A percentile compares a stretch with the other conserved stretches of the same genome.
These are phyloP conservation scores for Candida dendrica DNA, from an alignment of 805 yeast genomes.

Conservation along the genomic window DNA sequence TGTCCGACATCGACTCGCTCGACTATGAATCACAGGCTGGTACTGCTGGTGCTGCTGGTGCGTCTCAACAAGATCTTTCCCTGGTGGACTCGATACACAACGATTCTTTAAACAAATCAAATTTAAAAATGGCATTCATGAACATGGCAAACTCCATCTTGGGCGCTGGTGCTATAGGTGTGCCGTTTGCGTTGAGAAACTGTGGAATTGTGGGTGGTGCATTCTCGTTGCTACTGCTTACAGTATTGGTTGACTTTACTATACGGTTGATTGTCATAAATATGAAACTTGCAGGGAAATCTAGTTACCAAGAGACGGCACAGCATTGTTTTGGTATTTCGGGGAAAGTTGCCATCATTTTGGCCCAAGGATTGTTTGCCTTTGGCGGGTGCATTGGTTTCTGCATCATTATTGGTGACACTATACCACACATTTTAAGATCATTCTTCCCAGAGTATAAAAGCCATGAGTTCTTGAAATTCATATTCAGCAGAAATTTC, in stretches of 20 bases:
- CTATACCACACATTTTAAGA: constrained; percentile 82
- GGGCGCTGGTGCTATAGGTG: constrained; percentile 95
- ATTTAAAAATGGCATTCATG: constrained; percentile 85
- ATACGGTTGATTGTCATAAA: constrained; percentile 71
- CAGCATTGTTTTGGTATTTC: constrained; percentile 65
- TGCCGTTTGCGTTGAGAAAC: constrained; percentile 80
- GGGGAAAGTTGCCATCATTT: constrained; percentile 61
- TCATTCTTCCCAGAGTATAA: constrained; percentile 47
- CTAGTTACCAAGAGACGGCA: constrained; percentile 82
- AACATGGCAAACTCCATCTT: constrained; percentile 93
- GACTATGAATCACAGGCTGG: not conserved
- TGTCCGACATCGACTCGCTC: not conserved
- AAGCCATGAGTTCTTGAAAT: constrained; percentile 31
- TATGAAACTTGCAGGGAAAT: constrained; percentile 67
- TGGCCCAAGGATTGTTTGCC: constrained; percentile 84
- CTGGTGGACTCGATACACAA: not conserved
- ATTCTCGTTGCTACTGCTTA: constrained; percentile 48
- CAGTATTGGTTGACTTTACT: constrained; percentile 85
- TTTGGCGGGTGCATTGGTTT: constrained; percentile 93
- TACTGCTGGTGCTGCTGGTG: too few relatives aligned
- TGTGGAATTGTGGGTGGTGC: constrained; percentile 75
- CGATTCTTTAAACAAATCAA: constrained; percentile 32
- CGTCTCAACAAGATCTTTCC: too few relatives aligned
- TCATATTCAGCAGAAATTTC: constrained; percentile 60
- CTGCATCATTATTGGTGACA: constrained; percentile 90